Conservation (phyloP, 768 basidiomycete species). For the Suillus paluster region DNA sequence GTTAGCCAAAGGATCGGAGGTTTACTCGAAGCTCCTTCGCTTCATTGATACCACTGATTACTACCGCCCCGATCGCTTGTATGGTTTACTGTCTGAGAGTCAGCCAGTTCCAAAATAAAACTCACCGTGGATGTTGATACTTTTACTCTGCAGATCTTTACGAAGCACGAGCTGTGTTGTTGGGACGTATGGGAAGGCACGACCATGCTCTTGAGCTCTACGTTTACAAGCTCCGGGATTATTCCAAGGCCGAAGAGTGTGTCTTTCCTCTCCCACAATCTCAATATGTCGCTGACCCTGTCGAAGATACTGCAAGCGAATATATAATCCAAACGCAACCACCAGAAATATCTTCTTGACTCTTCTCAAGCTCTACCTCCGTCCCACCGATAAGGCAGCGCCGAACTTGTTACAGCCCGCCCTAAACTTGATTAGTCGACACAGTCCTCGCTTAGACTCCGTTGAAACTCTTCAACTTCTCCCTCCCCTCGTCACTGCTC, state of each 20-base stretch:
- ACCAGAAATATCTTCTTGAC: conserved; percentile 77
- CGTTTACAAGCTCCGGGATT: conserved; percentile 85
- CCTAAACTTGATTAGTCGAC: conserved; percentile 83
- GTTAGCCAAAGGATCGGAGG: conserved; percentile 51
- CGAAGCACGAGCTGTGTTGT: conserved; percentile 89
- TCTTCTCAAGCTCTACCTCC: conserved; percentile 86
- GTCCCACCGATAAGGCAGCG: conserved; percentile 58
- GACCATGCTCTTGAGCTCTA: conserved; percentile 96
- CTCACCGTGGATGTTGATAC: background rate
- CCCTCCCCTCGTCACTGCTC: conserved; percentile 86
- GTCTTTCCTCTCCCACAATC: conserved; percentile 24
- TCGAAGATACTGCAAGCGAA: conserved; percentile 85
- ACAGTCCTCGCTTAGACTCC: conserved; percentile 81
- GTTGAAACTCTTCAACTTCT: conserved; percentile 83
- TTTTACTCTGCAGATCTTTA: conserved; percentile 63
- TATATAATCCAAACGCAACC: conserved; percentile 62
- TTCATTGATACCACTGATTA: conserved; percentile 75
- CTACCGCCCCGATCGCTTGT: conserved; percentile 80
- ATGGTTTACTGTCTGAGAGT: conserved; percentile 87
- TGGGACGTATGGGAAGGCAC: conserved; percentile 89
- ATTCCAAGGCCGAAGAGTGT: conserved; percentile 87
- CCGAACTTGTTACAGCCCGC: conserved; percentile 77
- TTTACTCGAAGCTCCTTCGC: conserved; percentile 71
- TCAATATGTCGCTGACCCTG: conserved; percentile 5
- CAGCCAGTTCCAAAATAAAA: conserved; percentile 48